These are phyloP conservation scores for Kwoniella heveanensis DNA, from an alignment of 768 basidiomycete genomes.

Conservation along the genomic window DNA sequence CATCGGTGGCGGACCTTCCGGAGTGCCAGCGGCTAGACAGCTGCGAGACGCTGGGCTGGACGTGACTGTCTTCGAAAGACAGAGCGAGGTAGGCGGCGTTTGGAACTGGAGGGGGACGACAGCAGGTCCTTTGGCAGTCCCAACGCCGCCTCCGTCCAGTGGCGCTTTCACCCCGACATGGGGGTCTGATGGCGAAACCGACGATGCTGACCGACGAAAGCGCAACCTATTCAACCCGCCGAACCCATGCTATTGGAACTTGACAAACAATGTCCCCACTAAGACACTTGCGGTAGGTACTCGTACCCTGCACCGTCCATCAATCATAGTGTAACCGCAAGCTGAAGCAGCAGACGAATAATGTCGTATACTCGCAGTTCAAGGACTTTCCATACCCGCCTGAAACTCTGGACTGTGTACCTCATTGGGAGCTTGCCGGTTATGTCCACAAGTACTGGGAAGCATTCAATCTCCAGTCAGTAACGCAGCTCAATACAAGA, in stretches of 20 bases:
- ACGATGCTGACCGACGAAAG: constrained; percentile 5
- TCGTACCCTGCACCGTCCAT: too few species aligned
- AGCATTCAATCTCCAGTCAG: constrained; percentile 55
- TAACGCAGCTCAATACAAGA: constrained; percentile 61
- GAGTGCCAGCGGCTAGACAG: constrained; percentile 31
- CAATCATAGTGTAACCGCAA: too few species aligned
- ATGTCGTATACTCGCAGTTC: constrained; percentile 5
- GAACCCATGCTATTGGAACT: constrained; percentile 32
- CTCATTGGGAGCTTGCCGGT: constrained; percentile 56
- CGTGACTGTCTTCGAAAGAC: constrained; percentile 39
- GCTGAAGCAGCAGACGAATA: too few species aligned
- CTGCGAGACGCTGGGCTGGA: constrained; percentile 33
- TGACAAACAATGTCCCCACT: constrained; percentile 40
- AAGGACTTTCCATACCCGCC: constrained; percentile 23
- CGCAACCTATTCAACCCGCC: constrained; percentile 30
- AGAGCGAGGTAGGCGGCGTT: constrained; percentile 30
- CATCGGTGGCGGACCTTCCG: constrained; percentile 43
- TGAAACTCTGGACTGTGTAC: constrained; percentile 29
- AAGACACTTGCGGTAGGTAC: constrained; percentile 30
- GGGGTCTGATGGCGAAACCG: background rate
- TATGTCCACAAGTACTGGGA: constrained; percentile 59
- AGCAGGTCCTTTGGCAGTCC: constrained; percentile 21
- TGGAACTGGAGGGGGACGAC: constrained; percentile 31
- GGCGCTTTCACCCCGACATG: constrained; percentile 30
- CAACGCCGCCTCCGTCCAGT: constrained; percentile 32